Percentiles rank a stretch among this genome's conserved stretches.
Conservation (phyloP, 2,329 filamentous ascomycete species). For the Fusarium sp. region DNA sequence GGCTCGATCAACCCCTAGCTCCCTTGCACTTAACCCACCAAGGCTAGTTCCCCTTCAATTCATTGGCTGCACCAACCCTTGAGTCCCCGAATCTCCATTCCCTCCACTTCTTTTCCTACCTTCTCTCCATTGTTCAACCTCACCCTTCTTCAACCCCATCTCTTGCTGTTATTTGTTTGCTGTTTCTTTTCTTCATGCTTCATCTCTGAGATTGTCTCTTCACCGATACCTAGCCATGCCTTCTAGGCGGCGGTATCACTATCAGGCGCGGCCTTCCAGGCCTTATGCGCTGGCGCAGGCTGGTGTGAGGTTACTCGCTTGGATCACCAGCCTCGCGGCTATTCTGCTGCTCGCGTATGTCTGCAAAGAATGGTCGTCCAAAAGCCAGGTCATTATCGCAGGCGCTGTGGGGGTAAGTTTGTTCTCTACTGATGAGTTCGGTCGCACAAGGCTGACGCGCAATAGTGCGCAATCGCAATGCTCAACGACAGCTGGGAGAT, state of each 20-base stretch:
- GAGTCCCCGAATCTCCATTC: slow-evolving; percentile 10
- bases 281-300: slow-evolving; percentile 42
- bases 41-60: background rate
- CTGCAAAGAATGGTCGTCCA: slow-evolving; percentile 49
- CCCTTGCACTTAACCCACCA: slow-evolving; percentile 3
- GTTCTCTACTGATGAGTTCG: background rate
- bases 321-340: slow-evolving; percentile 49
- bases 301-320: slow-evolving; percentile 46
- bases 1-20: slow-evolving; percentile 28
- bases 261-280: slow-evolving; percentile 23
- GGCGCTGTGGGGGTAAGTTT: slow-evolving; percentile 51
- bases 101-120: slow-evolving; percentile 32
- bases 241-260: slow-evolving; percentile 22
- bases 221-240: slow-evolving; percentile 27
- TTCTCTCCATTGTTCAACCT: slow-evolving; percentile 15
- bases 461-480: slow-evolving; percentile 49
- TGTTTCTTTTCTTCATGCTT: slow-evolving; percentile 17
- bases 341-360: slow-evolving; percentile 51
- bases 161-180: background rate
- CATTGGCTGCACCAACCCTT: slow-evolving; percentile 19
- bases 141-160: slow-evolving; percentile 4
- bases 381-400: slow-evolving; percentile 47
- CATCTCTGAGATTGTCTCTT: background rate
- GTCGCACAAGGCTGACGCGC: slow-evolving; percentile 18
- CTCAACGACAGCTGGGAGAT: slow-evolving; percentile 56